Conservation (phyloP, 208 protist genomes). For the Wallacemonas sp. region DNA sequence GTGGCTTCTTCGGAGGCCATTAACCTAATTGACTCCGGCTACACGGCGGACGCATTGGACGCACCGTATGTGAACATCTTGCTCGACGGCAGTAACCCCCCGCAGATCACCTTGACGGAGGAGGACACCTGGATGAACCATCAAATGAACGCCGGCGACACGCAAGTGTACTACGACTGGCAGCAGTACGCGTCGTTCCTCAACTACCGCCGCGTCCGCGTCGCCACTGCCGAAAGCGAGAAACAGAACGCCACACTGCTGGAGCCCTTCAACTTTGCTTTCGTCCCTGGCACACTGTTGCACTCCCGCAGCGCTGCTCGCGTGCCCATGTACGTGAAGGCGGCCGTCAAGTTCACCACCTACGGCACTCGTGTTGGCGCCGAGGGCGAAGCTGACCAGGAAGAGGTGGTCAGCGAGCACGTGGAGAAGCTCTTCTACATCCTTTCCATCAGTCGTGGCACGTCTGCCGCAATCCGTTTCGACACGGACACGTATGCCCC, state of each 20-base stretch:
- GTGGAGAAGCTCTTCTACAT: constrained; percentile 61
- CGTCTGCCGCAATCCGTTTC: constrained; percentile 60
- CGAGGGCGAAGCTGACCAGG: constrained; percentile 4
- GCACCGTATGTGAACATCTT: constrained; percentile 39
- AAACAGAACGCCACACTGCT: constrained; percentile 9
- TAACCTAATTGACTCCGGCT: background rate
- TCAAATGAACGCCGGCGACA: constrained; percentile 8
- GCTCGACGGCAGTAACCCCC: constrained; percentile 59
- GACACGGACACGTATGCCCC: constrained; percentile 56
- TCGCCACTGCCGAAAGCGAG: background rate
- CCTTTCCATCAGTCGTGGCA: constrained; percentile 60
- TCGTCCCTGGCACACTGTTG: constrained; percentile 79
- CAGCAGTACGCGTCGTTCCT: constrained; percentile 66
- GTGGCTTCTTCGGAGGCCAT: constrained; percentile 47
- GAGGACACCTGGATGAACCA: constrained; percentile 53
- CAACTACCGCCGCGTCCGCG: constrained; percentile 66
- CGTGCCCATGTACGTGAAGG: constrained; percentile 52
- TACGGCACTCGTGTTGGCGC: constrained; percentile 25
- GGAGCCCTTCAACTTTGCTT: constrained; percentile 79
- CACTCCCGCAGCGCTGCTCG: constrained; percentile 62
- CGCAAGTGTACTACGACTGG: constrained; percentile 49
- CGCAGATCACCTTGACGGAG: constrained; percentile 23
- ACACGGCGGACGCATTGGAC: background rate
- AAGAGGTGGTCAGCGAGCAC: constrained; percentile 40
- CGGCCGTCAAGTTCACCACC: constrained; percentile 60